Percentiles rank a stretch among this genome's conserved stretches.
phyloP scores from a whole-genome alignment of 2,329 filamentous ascomycete species.

The Penicillium frequentans region DNA sequence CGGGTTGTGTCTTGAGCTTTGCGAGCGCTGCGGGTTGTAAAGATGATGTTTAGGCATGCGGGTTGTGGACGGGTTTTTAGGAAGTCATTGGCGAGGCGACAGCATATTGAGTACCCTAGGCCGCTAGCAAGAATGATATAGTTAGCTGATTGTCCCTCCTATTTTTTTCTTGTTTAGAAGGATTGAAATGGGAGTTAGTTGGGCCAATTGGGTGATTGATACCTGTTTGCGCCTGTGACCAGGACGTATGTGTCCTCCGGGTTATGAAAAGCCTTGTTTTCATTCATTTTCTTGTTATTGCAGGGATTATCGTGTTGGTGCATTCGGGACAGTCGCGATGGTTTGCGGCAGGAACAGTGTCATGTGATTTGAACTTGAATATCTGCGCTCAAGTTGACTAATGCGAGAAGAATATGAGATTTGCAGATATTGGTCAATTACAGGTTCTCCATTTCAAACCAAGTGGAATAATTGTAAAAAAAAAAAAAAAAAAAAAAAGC shows the following conservation, averaged over 20 bases:
- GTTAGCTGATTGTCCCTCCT: conserved; percentile 9
- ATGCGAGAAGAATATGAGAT: not conserved
- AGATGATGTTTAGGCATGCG: conserved; percentile 74
- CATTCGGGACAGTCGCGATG: not conserved
- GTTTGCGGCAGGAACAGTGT: not conserved
- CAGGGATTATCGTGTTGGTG: conserved; percentile 2
- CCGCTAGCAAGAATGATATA: conserved; percentile 58
- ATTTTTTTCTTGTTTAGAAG: not conserved
- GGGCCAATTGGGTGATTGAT: conserved; percentile 20
- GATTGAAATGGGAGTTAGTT: not conserved
- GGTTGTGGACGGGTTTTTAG: conserved; percentile 65
- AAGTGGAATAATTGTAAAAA: too few species aligned
- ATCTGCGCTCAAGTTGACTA: not conserved
- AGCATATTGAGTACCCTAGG: conserved; percentile 79
- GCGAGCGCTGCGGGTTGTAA: conserved; percentile 73
- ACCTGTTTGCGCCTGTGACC: conserved; percentile 87
- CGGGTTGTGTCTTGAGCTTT: conserved; percentile 74
- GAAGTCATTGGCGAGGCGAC: conserved; percentile 88
- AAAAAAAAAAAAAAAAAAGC: too few species aligned
- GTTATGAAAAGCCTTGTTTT: conserved; percentile 6
- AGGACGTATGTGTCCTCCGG: conserved; percentile 53
- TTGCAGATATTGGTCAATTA: not conserved
- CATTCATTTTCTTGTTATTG: conserved; percentile 14
- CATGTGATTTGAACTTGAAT: conserved; percentile 11
- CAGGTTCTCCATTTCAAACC: not conserved